Conservation (phyloP, 768 basidiomycete genomes). For the Leccinum subtestaceum region DNA sequence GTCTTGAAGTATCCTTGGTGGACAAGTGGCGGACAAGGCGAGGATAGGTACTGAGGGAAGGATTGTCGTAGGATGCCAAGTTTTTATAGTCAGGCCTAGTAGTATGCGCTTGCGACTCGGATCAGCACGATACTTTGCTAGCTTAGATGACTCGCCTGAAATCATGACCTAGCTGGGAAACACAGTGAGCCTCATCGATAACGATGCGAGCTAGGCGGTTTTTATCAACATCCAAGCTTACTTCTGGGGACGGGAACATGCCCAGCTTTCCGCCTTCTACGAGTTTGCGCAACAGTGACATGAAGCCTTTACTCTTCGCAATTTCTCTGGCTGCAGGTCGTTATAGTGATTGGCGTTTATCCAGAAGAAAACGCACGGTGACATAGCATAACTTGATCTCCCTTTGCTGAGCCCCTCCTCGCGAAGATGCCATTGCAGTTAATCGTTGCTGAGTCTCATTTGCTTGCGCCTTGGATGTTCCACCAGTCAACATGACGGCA, state of each 20-base stretch:
- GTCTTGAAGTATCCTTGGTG: slow-evolving; percentile 73
- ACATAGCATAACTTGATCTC: slow-evolving; percentile 81
- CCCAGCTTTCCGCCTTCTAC: slow-evolving; percentile 60
- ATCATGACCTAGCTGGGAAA: slow-evolving; percentile 79
- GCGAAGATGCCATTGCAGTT: slow-evolving; percentile 40
- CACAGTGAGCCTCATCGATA: slow-evolving; percentile 87
- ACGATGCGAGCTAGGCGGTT: slow-evolving; percentile 64
- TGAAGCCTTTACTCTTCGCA: slow-evolving; percentile 69
- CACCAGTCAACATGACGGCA: slow-evolving; percentile 75
- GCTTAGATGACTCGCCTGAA: slow-evolving; percentile 53
- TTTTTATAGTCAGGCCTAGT: slow-evolving; percentile 81
- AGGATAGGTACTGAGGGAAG: slow-evolving; percentile 81
- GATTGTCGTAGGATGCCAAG: slow-evolving; percentile 68
- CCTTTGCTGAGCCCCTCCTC: slow-evolving; percentile 26
- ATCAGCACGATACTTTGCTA: background rate
- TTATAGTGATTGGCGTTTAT: slow-evolving; percentile 11
- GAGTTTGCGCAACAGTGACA: slow-evolving; percentile 62
- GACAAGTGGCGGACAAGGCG: slow-evolving; percentile 83
- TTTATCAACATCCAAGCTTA: background rate
- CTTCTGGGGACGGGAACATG: slow-evolving; percentile 19
- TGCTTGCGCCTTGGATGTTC: slow-evolving; percentile 55
- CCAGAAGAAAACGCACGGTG: slow-evolving; percentile 47
- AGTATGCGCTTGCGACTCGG: background rate
- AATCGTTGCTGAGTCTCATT: slow-evolving; percentile 49
- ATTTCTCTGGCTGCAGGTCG: slow-evolving; percentile 77